Percentiles rank a stretch among this genome's conserved stretches.
These are phyloP conservation scores for Actinomortierella wolfii DNA, from an alignment of 371 early-diverging fungal genomes.

Conservation along the genomic window DNA sequence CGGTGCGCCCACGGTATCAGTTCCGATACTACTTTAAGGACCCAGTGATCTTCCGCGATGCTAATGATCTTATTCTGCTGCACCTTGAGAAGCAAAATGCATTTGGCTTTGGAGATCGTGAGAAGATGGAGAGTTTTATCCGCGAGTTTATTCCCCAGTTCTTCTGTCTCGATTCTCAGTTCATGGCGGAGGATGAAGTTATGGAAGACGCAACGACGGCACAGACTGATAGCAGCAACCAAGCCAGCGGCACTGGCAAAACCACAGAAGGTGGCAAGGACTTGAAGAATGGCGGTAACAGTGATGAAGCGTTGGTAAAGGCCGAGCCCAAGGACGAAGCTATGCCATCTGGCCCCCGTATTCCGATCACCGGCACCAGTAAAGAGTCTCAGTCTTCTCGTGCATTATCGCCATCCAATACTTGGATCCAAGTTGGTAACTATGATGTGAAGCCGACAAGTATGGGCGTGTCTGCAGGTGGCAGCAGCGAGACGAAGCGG, in stretches of 20 bases:
- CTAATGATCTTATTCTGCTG: slow-evolving; percentile 62
- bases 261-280: slow-evolving; percentile 24
- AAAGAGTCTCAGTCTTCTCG: slow-evolving; percentile 27
- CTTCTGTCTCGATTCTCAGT: slow-evolving; percentile 61
- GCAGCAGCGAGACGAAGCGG: slow-evolving; percentile 40
- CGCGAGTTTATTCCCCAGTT: slow-evolving; percentile 74
- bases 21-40: slow-evolving; percentile 68
- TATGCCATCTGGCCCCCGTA: slow-evolving; percentile 36
- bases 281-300: slow-evolving; percentile 34
- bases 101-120: slow-evolving; percentile 66
- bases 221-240: slow-evolving; percentile 37
- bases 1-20: slow-evolving; percentile 55
- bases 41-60: slow-evolving; percentile 64
- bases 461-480: slow-evolving; percentile 22
- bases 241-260: no score
- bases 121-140: slow-evolving; percentile 77
- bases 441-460: slow-evolving; percentile 45
- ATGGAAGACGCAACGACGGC: slow-evolving; percentile 35
- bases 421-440: slow-evolving; percentile 43
- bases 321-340: slow-evolving; percentile 52
- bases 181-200: slow-evolving; percentile 48
- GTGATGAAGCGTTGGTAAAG: slow-evolving; percentile 55
- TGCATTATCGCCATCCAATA: slow-evolving; percentile 34
- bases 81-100: slow-evolving; percentile 57
- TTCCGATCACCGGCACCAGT: slow-evolving; percentile 19